Conservation (phyloP, 176 grass and related monocot genomes). For the Bothriochloa decipiens region DNA sequence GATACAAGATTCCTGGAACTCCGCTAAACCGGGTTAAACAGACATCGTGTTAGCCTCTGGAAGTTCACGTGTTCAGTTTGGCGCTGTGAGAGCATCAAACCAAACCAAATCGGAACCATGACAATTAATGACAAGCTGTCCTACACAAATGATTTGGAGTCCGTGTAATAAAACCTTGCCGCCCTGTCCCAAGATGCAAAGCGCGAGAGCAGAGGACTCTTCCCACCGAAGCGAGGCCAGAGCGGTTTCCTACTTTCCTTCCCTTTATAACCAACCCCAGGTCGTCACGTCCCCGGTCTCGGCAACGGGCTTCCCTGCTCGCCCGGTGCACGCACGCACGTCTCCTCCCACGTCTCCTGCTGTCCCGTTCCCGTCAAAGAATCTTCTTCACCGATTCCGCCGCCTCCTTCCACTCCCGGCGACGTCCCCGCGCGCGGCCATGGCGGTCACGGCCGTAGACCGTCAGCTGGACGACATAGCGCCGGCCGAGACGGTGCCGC, state of each 20-base stretch:
- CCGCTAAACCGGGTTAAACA: too few relatives aligned
- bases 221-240: not conserved
- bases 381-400: not conserved
- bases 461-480: not conserved
- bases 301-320: not conserved
- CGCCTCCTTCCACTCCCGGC: not conserved
- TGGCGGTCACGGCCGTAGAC: conserved; percentile 17
- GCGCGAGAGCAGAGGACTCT: not conserved
- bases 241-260: not conserved
- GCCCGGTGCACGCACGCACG: not conserved
- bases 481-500: not conserved
- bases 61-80: not conserved
- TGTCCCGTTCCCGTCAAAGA: not conserved
- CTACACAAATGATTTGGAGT: too few relatives aligned
- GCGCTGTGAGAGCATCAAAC: not conserved
- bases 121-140: too few relatives aligned
- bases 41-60: too few relatives aligned
- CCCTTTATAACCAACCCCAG: conserved; percentile 26
- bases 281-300: conserved; percentile 23
- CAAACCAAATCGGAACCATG: not conserved
- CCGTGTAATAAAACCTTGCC: not conserved
- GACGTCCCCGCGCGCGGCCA: not conserved
- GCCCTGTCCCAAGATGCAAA: not conserved
- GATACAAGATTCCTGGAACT: too few relatives aligned
- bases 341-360: not conserved